These are phyloP conservation scores for Starmerella bacillaris DNA, from an alignment of 805 yeast species.

Conservation along the genomic window DNA sequence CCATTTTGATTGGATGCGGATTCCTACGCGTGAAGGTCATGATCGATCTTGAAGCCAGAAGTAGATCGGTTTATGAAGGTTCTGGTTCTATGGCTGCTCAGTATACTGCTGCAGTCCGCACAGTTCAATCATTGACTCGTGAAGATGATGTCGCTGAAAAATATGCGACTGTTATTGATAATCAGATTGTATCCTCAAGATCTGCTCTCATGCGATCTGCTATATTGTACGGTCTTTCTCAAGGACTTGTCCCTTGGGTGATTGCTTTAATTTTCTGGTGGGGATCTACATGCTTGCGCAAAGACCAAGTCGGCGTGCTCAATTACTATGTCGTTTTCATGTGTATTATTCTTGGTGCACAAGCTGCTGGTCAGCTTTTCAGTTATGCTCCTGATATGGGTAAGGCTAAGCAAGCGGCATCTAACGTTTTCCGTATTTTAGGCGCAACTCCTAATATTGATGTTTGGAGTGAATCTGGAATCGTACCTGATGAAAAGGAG, in stretches of 20 bases:
- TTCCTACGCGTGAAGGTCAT: slow-evolving; percentile 25
- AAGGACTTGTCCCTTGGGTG: slow-evolving; percentile 26
- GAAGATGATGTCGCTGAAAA: slow-evolving; percentile 24
- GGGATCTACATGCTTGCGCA: slow-evolving; percentile 25
- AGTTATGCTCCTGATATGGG: slow-evolving; percentile 30
- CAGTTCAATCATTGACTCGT: slow-evolving; percentile 27
- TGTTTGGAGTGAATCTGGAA: slow-evolving; percentile 20
- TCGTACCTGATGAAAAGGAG: slow-evolving; percentile 17
- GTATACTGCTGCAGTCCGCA: slow-evolving; percentile 25
- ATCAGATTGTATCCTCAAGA: slow-evolving; percentile 21
- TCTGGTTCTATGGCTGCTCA: slow-evolving; percentile 28
- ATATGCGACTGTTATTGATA: slow-evolving; percentile 19
- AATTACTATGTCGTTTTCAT: slow-evolving; percentile 27
- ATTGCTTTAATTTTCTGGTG: slow-evolving; percentile 29
- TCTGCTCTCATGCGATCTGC: slow-evolving; percentile 20
- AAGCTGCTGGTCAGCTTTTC: slow-evolving; percentile 27
- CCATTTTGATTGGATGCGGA: slow-evolving; percentile 26
- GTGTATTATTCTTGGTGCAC: slow-evolving; percentile 27
- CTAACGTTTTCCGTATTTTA: slow-evolving; percentile 21
- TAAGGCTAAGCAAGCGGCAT: slow-evolving; percentile 26
- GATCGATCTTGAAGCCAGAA: slow-evolving; percentile 22
- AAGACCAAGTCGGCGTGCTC: slow-evolving; percentile 19
- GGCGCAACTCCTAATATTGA: slow-evolving; percentile 24
- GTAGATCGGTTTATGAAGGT: slow-evolving; percentile 24
- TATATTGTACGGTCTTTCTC: slow-evolving; percentile 24